These are phyloP conservation scores for Moesziomyces parantarcticus DNA, from an alignment of 1,284 basidiomycete species.

Conservation along the genomic window DNA sequence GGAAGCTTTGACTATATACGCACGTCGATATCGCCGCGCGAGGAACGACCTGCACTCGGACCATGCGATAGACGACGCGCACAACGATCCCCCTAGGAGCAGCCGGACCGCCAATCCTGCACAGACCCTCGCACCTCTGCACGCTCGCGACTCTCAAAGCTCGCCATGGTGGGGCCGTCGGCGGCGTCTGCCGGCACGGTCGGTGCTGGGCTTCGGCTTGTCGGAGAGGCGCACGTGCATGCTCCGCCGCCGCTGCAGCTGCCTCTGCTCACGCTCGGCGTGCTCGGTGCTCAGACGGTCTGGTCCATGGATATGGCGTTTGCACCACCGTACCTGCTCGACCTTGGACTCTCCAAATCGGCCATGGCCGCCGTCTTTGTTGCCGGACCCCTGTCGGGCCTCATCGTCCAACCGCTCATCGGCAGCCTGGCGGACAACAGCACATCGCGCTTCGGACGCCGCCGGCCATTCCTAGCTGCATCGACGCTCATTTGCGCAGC, in stretches of 20 bases:
- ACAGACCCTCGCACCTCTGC: too few species aligned
- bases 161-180: constrained; percentile 32
- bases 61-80: too few species aligned
- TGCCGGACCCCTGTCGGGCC: constrained; percentile 61
- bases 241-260: constrained; percentile 34
- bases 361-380: constrained; percentile 61
- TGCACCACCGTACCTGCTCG: constrained; percentile 60
- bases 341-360: constrained; percentile 59
- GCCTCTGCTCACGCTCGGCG: constrained; percentile 58
- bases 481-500: constrained; percentile 61
- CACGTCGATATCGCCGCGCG: too few species aligned
- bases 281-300: constrained; percentile 60
- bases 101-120: too few species aligned
- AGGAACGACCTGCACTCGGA: too few species aligned
- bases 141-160: background rate
- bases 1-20: too few species aligned
- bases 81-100: too few species aligned
- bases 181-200: background rate
- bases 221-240: constrained; percentile 35
- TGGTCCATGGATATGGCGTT: constrained; percentile 67
- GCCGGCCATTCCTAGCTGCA: constrained; percentile 67
- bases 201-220: constrained; percentile 14
- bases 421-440: constrained; percentile 67
- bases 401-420: constrained; percentile 68
- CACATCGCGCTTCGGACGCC: constrained; percentile 64